phyloP scores from a whole-genome alignment of 257 asterid genomes.

The Lithospermum erythrorhizon region DNA sequence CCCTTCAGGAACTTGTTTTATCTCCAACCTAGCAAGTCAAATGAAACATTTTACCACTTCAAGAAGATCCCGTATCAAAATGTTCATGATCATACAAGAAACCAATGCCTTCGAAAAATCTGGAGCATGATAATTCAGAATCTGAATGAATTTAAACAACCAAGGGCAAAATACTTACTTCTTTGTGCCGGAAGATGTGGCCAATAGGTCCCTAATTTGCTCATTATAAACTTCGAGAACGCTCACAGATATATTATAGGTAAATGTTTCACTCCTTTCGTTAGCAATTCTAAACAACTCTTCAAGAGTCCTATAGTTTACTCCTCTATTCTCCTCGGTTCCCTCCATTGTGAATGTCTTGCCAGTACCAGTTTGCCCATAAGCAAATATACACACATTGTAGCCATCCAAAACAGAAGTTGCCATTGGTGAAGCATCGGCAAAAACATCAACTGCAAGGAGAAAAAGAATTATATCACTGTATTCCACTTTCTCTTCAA shows the following conservation, averaged over 20 bases:
- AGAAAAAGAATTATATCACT: too few species aligned
- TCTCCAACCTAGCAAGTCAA: conserved; percentile 55
- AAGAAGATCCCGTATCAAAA: not conserved
- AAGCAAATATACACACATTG: conserved; percentile 95
- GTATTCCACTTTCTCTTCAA: too few species aligned
- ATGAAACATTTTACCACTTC: not conserved
- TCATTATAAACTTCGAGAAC: conserved; percentile 99
- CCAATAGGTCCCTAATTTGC: conserved; percentile 82
- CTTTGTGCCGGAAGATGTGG: conserved; percentile 58
- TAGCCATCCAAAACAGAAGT: conserved; percentile 92
- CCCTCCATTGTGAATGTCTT: conserved; percentile 99
- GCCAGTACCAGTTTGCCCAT: conserved; percentile 99
- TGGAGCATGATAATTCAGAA: not conserved
- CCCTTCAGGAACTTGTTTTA: conserved; percentile 94
- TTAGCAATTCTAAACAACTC: conserved; percentile 65
- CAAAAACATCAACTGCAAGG: conserved; percentile 53
- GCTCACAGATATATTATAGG: conserved; percentile 77
- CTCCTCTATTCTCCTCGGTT: conserved; percentile 69
- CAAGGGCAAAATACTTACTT: conserved; percentile 30
- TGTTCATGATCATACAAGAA: too few species aligned
- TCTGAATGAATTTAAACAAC: not conserved
- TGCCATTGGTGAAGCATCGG: conserved; percentile 93
- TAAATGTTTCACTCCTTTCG: conserved; percentile 58
- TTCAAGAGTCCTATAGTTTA: conserved; percentile 83
- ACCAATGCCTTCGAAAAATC: too few species aligned